phyloP scores from a whole-genome alignment of 1,139 yeast genomes.

The Debaryomycetaceae sp. region DNA sequence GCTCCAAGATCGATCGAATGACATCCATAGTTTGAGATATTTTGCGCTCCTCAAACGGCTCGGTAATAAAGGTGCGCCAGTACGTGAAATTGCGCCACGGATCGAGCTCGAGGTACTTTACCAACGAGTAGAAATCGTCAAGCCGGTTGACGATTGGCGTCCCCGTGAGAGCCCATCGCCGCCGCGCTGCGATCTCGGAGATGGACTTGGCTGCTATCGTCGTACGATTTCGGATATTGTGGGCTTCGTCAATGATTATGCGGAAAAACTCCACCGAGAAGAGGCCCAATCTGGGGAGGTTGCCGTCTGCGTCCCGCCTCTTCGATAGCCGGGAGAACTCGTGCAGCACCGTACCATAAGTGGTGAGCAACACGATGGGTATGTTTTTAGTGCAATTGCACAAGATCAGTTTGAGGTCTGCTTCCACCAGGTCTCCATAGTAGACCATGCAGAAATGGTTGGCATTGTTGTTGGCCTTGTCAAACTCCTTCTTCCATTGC shows the following conservation, averaged over 20 bases:
- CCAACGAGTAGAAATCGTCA: conserved; percentile 75
- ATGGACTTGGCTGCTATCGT: conserved; percentile 79
- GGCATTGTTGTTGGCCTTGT: conserved; percentile 40
- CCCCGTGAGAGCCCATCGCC: conserved; percentile 87
- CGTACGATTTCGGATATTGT: conserved; percentile 69
- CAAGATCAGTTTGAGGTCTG: conserved; percentile 34
- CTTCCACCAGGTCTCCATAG: conserved; percentile 55
- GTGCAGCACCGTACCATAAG: conserved; percentile 78
- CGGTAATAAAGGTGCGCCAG: conserved; percentile 83
- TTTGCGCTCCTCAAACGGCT: conserved; percentile 69
- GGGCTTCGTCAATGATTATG: conserved; percentile 86
- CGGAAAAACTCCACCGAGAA: conserved; percentile 71
- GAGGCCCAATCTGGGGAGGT: conserved; percentile 38
- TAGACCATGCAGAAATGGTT: conserved; percentile 45
- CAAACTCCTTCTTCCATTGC: conserved; percentile 86
- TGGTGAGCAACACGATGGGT: conserved; percentile 73
- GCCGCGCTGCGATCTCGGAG: conserved; percentile 47
- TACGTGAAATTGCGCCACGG: conserved; percentile 86
- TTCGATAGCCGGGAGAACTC: conserved; percentile 45
- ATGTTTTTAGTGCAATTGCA: conserved; percentile 27
- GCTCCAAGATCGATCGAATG: conserved; percentile 76
- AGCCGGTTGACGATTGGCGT: conserved; percentile 87
- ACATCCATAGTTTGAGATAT: conserved; percentile 68
- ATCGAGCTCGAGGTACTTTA: conserved; percentile 64
- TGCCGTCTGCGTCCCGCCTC: conserved; percentile 17